Conservation (phyloP, 1,284 basidiomycete species). For the Leccinum fallax region DNA sequence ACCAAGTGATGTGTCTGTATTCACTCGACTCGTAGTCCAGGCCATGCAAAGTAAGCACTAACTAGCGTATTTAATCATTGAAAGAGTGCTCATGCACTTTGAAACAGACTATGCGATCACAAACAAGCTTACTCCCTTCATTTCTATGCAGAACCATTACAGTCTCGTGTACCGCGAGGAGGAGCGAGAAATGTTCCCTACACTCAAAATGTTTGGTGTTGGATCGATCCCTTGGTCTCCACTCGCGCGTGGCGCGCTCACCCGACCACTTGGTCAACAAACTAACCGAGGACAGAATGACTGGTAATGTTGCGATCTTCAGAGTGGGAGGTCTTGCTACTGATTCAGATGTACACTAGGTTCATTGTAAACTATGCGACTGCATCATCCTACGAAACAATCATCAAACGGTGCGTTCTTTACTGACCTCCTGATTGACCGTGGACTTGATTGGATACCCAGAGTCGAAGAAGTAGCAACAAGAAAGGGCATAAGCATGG, state of each 20-base stretch:
- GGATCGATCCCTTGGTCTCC: constrained; percentile 49
- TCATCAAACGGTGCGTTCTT: constrained; percentile 32
- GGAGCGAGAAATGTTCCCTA: constrained; percentile 59
- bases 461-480: constrained; percentile 49
- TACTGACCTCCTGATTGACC: background rate
- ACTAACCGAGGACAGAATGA: constrained; percentile 35
- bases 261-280: constrained; percentile 39
- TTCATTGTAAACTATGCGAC: constrained; percentile 32
- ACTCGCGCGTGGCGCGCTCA: constrained; percentile 44
- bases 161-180: constrained; percentile 54
- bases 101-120: constrained; percentile 35
- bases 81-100: constrained; percentile 4
- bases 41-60: constrained; percentile 39
- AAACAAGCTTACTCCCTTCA: constrained; percentile 54
- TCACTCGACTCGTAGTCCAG: constrained; percentile 29
- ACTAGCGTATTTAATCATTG: background rate
- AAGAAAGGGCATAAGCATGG: constrained; percentile 48
- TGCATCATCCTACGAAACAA: constrained; percentile 25
- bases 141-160: constrained; percentile 62
- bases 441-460: constrained; percentile 2
- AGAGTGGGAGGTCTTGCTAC: background rate
- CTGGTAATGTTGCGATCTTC: constrained; percentile 17
- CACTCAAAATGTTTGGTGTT: constrained; percentile 40
- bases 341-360: constrained; percentile 20
- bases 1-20: background rate